Conservation (phyloP, 177 flowering plant genomes). For the Vitis hybrid region DNA sequence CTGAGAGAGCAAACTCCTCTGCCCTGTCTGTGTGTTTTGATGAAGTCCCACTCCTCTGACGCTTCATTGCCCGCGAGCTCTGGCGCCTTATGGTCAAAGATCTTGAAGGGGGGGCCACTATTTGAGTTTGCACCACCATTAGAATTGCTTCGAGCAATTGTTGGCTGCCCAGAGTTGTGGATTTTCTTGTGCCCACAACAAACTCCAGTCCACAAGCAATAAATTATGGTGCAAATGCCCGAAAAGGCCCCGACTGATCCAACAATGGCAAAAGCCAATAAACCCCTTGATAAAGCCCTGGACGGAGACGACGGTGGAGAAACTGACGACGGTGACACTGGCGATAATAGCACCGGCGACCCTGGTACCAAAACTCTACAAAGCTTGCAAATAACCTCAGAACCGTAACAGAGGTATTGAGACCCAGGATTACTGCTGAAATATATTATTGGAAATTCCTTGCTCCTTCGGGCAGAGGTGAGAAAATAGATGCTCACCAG, state of each 20-base stretch:
- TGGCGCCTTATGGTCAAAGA: conserved; percentile 65
- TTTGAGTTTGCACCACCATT: conserved; percentile 23
- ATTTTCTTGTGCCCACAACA: conserved; percentile 77
- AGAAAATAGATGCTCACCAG: no score
- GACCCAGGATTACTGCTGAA: conserved; percentile 25
- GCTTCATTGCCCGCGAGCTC: conserved; percentile 58
- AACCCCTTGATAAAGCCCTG: conserved; percentile 30
- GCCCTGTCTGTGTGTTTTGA: conserved; percentile 65
- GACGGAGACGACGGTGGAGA: conserved; percentile 23
- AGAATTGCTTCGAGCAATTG: conserved; percentile 44
- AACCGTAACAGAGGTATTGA: conserved; percentile 46
- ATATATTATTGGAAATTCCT: no score
- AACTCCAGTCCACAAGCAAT: conserved; percentile 56
- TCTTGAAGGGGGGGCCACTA: conserved; percentile 39
- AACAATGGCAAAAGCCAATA: conserved; percentile 56
- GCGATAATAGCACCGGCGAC: conserved; percentile 15
- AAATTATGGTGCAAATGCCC: conserved; percentile 54
- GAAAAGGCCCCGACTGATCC: conserved; percentile 57
- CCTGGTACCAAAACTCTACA: conserved; percentile 18
- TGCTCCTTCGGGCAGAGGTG: no score
- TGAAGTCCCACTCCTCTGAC: conserved; percentile 79
- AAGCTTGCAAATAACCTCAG: conserved; percentile 40
- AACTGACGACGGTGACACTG: conserved; percentile 7
- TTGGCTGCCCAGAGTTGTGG: conserved; percentile 88
- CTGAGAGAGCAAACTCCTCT: conserved; percentile 56